phyloP scores from a whole-genome alignment of 306 rosid species.

The Erythrophleum fordii region DNA sequence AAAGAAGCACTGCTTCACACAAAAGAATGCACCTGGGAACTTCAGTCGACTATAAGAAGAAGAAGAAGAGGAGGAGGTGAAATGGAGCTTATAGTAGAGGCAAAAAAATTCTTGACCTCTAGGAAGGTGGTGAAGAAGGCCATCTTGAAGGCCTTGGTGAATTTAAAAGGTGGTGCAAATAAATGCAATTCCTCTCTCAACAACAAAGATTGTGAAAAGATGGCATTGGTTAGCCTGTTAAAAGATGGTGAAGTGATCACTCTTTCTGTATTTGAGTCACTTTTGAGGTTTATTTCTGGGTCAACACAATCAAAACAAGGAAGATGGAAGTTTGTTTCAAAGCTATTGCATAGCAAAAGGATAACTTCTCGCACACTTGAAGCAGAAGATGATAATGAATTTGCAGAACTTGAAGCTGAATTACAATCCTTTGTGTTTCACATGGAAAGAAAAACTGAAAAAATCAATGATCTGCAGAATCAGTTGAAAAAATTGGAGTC shows the following conservation, averaged over 20 bases:
- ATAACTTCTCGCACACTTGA: slow-evolving; percentile 12
- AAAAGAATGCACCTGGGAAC: slow-evolving; percentile 42
- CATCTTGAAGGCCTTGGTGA: slow-evolving; percentile 40
- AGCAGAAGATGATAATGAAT: slow-evolving; percentile 34
- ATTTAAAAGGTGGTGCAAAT: slow-evolving; percentile 16
- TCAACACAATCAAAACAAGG: slow-evolving; percentile 17
- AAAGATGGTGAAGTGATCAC: slow-evolving; percentile 24
- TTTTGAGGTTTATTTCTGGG: slow-evolving; percentile 18
- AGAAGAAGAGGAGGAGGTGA: slow-evolving; percentile 36
- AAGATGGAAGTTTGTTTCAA: slow-evolving; percentile 39
- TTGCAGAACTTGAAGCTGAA: slow-evolving; percentile 39
- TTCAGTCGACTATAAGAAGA: slow-evolving; percentile 38
- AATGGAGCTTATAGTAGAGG: slow-evolving; percentile 33
- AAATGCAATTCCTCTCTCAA: background rate
- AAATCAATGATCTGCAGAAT: slow-evolving; percentile 24
- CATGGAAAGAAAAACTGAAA: slow-evolving; percentile 30
- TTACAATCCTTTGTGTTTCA: slow-evolving; percentile 28
- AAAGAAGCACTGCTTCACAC: slow-evolving; percentile 41
- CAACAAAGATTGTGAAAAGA: background rate
- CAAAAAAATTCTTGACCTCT: slow-evolving; percentile 43
- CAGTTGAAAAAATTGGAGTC: slow-evolving; percentile 32
- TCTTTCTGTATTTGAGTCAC: slow-evolving; percentile 22
- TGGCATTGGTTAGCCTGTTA: slow-evolving; percentile 9
- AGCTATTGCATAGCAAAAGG: slow-evolving; percentile 36
- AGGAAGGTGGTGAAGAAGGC: slow-evolving; percentile 46